A percentile compares a stretch with the other conserved stretches of the same genome.
Evolutionary conservation across 192 early-diverging fungal genomes (phyloP).

Genomic region (Linnemannia exigua): DNA sequence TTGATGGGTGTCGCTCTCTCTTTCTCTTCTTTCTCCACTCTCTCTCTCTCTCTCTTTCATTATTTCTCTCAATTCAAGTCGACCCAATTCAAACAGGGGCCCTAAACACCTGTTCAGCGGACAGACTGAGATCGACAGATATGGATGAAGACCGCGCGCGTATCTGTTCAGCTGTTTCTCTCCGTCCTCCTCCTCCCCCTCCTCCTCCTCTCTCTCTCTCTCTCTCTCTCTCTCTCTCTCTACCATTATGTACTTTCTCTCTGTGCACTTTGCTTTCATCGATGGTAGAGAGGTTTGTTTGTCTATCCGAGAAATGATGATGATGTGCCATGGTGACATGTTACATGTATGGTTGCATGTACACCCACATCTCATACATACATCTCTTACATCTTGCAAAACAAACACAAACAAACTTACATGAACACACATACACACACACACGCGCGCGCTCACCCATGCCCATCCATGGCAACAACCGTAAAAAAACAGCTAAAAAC

Average conservation of each 20-base stretch:
- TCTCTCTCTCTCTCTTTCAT: background rate
- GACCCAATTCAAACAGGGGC: background rate
- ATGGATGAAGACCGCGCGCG: background rate
- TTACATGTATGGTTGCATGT: background rate
- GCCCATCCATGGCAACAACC: background rate
- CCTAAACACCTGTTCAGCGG: conserved; percentile 16
- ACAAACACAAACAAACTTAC: background rate
- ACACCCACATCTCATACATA: too few relatives aligned
- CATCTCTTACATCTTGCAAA: too few relatives aligned
- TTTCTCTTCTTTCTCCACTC: background rate
- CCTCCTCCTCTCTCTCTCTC: background rate
- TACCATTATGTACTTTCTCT: too few relatives aligned
- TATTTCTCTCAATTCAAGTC: background rate
- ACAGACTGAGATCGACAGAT: conserved; percentile 9
- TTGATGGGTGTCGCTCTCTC: background rate
- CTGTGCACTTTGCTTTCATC: too few relatives aligned
- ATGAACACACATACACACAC: background rate
- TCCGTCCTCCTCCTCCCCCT: background rate
- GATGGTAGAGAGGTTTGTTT: background rate
- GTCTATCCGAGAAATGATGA: background rate
- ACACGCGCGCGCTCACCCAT: background rate
- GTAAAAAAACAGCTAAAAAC: too few relatives aligned
- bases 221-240: too few relatives aligned
- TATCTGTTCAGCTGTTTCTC: conserved; percentile 39
- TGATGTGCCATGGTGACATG: conserved; percentile 8